Evolutionary conservation across 805 yeast genomes (phyloP).

Genomic region (Ogataea corticis): DNA sequence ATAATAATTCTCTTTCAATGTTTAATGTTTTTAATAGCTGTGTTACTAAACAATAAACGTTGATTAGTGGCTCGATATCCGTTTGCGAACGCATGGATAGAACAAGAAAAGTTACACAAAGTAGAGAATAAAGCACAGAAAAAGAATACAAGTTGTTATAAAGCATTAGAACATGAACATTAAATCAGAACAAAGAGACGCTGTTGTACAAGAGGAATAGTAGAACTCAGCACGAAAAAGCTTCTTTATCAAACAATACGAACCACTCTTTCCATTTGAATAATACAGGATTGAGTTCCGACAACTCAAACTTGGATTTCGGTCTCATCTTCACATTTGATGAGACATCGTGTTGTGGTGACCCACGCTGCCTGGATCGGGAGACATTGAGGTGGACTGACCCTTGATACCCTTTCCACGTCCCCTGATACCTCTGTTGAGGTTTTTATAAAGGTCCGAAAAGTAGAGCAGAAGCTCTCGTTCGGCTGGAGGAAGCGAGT

Average conservation of each 20-base stretch:
- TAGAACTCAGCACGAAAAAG: too few relatives aligned
- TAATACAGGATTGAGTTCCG: background rate
- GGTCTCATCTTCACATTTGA: background rate
- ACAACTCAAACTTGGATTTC: background rate
- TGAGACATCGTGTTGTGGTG: background rate
- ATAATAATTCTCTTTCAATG: too few relatives aligned
- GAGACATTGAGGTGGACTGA: constrained; percentile 1
- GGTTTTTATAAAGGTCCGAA: constrained; percentile 78
- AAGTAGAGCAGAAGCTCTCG: constrained; percentile 73
- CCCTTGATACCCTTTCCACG: constrained; percentile 57
- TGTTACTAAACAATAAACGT: background rate
- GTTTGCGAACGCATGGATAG: background rate
- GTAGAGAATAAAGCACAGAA: background rate
- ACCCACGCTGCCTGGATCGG: background rate
- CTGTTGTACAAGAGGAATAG: too few relatives aligned
- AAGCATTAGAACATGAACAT: background rate
- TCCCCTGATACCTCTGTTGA: constrained; percentile 90
- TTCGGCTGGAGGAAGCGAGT: constrained; percentile 57
- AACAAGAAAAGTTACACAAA: constrained; percentile 4
- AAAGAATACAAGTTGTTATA: background rate
- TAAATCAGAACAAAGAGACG: too few relatives aligned
- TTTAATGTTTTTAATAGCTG: background rate
- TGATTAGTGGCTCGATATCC: background rate
- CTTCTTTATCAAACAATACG: too few relatives aligned
- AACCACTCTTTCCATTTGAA: too few relatives aligned